Evolutionary conservation across 768 basidiomycete species (phyloP).

Genomic region (Mycena vulgaris): DNA sequence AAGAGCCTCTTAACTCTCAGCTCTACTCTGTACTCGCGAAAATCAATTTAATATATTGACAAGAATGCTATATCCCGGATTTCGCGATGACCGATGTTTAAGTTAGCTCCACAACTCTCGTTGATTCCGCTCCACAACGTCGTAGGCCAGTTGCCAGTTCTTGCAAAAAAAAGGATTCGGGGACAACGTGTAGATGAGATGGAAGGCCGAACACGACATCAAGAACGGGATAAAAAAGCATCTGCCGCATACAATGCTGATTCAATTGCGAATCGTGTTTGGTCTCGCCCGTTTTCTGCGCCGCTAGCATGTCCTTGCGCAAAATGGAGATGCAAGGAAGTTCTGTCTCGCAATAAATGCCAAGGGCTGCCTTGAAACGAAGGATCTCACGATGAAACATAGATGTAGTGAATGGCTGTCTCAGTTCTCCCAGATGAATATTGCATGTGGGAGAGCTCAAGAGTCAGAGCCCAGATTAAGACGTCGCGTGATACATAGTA

Average conservation of each 20-base stretch:
- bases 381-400: constrained; percentile 49
- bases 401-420: constrained; percentile 50
- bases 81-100: too few relatives aligned
- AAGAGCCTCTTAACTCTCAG: too few relatives aligned
- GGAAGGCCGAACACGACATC: constrained; percentile 40
- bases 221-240: constrained; percentile 39
- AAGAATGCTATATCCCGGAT: too few relatives aligned
- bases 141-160: constrained; percentile 53
- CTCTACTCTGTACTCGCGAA: too few relatives aligned
- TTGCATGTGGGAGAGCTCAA: too few relatives aligned
- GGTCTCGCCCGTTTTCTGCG: constrained; percentile 24
- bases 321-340: constrained; percentile 54
- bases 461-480: too few relatives aligned
- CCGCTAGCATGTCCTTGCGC: constrained; percentile 45
- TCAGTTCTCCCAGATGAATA: constrained; percentile 50
- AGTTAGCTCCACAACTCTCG: too few relatives aligned
- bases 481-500: too few relatives aligned
- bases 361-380: not conserved
- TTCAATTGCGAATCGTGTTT: constrained; percentile 46
- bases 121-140: constrained; percentile 47
- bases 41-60: too few relatives aligned
- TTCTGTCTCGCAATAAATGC: constrained; percentile 31
- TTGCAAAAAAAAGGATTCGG: constrained; percentile 44
- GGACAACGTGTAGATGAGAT: constrained; percentile 29
- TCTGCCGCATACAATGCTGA: constrained; percentile 47